Base-by-base conservation (phyloP, 2,329 filamentous ascomycete genomes). In the Ophiognomonia clavigignenti-juglandacearum region DNA sequence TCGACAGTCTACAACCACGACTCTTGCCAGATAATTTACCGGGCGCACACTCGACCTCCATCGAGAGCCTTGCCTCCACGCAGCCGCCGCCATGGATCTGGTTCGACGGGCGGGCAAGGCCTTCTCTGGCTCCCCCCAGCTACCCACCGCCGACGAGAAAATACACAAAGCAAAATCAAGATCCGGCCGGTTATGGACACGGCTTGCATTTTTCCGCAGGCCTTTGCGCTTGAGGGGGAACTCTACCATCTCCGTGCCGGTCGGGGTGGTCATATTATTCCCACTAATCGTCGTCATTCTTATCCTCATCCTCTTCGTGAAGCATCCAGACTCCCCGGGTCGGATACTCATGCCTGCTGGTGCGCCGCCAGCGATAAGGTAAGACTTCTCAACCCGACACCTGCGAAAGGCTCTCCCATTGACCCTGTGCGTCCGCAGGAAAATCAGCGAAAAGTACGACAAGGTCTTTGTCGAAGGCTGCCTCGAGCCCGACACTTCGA, bases 401-500 rank as follows among this genome's bases (percentile, higher is more conserved):
- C 23, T 34, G 16, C n/a, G 34, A n/a, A 13, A 32, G 26, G 34
- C 18, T 10, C n/a, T 13, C 43, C 52, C 32, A 48, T 27, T 32
- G 18, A 6, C 35, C 26, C 14, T 19, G 6, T 22, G n/a, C 44
- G 31, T 11, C 43, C 31, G 60, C 62, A 96, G 91, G 58, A 92
- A 90, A 81, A 98, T 98, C 59, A 96, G 86, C 70, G 93, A 97
- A 70, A 88, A 95, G 61, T 82, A 97, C 68, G 93, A 98, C 70
- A 96, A 95, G 69, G 90, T 96, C 43, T 98, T 98, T 61, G 86
- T 90, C 42, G 87, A 83, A 31, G 93, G 93, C 55, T 98, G 93
- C 65, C 78, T 88, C 59, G 83, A 91, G 56, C 84, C 86, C 40
- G 85, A 95, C 60, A 86, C 83, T 27, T 82, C 80, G 56, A 77